Evolutionary conservation across 805 yeast genomes (phyloP), one percentile per base, ranked within the genome.

Genomic region (Dipodascopsis uninucleata): DNA sequence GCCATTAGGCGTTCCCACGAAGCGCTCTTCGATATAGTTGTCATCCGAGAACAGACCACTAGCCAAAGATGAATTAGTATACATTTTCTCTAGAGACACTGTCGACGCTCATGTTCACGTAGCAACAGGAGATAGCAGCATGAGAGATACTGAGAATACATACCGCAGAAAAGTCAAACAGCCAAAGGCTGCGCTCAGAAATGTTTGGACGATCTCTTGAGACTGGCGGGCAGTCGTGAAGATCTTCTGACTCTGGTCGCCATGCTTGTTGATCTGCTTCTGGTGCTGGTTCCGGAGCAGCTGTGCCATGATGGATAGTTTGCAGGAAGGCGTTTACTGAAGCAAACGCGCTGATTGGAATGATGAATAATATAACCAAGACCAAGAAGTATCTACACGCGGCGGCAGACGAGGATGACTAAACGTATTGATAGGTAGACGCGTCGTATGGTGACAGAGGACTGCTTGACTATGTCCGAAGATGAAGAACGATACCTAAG

Each of bases 21-120:
- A 74, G 28, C 66, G 58, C 44, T 70, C 72, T 52, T 78, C 81
- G 22, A 65, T 65, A 57, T 75, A 79, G 55, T 67, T 69, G 9
- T 70, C 74, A 49, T 79, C 82, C 5, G 76, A 75, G 48, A 79
- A 79, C 17, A 79, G 61, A 1, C 80, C 79, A 46, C 84, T 65
- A 31, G 7, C 21, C 28, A 21, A 18, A 14, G 31, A 16, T 3
- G n/a, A 10, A 28, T 10, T 18, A 36, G 39, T n/a, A 22, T 39
- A 17, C 18, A 5, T 17, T n/a, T n/a, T n/a, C n/a, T n/a, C n/a
- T n/a, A n/a, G n/a, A n/a, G n/a, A n/a, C n/a, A n/a, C n/a, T n/a
- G n/a, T n/a, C n/a, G n/a, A n/a, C n/a, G n/a, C n/a, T n/a, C n/a
- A n/a, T n/a, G n/a, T n/a, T n/a, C n/a, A n/a, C n/a, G 29, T 28